phyloP scores from a whole-genome alignment of 2,329 filamentous ascomycete species.

The Colletotrichum orbiculare region DNA sequence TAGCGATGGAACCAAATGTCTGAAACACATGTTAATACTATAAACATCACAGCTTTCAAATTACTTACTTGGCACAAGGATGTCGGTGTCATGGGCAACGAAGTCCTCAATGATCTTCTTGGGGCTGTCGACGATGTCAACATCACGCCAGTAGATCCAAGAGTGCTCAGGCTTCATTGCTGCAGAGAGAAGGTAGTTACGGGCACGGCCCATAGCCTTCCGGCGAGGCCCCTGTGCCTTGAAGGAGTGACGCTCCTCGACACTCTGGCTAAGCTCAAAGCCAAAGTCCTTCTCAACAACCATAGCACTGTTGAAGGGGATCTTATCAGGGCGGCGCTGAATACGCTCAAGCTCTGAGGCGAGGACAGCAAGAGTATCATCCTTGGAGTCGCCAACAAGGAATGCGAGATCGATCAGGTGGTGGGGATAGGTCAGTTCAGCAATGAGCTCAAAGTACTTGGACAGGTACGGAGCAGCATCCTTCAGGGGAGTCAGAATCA shows the following conservation, averaged over 20 bases:
- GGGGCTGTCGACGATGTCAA: constrained; percentile 94
- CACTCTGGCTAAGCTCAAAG: constrained; percentile 77
- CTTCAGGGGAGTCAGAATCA: constrained; percentile 92
- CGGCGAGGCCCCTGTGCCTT: constrained; percentile 89
- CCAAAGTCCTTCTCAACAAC: constrained; percentile 95
- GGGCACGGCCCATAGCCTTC: constrained; percentile 88
- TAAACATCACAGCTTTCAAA: constrained; percentile 9
- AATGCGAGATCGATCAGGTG: constrained; percentile 95
- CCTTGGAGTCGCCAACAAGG: constrained; percentile 89
- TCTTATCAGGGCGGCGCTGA: constrained; percentile 81
- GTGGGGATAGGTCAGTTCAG: constrained; percentile 92
- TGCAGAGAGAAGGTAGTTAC: constrained; percentile 89
- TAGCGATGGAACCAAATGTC: constrained; percentile 98
- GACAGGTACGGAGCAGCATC: constrained; percentile 85
- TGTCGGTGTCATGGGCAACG: constrained; percentile 90
- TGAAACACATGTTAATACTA: constrained; percentile 49
- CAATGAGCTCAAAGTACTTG: constrained; percentile 93
- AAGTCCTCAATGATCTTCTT: constrained; percentile 92
- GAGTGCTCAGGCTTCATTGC: constrained; percentile 93
- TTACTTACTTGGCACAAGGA: constrained; percentile 90
- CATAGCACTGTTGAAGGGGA: constrained; percentile 85
- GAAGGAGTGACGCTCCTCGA: constrained; percentile 87
- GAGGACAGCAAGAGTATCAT: constrained; percentile 91
- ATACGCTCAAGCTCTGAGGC: constrained; percentile 87
- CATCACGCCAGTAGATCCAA: constrained; percentile 99